Base-by-base conservation (phyloP, 148 eudicot species). In the Polygonum maritimum region DNA sequence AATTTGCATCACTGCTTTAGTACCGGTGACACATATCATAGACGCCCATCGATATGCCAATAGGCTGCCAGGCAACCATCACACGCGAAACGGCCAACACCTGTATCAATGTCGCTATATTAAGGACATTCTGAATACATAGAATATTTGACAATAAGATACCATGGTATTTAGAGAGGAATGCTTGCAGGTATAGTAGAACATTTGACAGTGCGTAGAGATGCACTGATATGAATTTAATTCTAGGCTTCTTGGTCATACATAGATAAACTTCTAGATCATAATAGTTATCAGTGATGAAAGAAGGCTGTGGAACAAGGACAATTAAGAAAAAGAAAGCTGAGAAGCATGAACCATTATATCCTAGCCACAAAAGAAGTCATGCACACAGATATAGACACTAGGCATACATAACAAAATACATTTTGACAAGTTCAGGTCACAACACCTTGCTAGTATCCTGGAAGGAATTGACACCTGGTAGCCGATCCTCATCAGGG, bases 21-120 rank as follows among this genome's bases (percentile, higher is more conserved):
- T 89, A 93, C 98, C 98, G 90, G 86, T 88, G 98, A 81, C 98
- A 91, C 91, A 93, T 93, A 75, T 93, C 98, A 74, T 93, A 93
- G 51, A 89, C 92, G 75, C 98, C 98, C 98, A 93, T 93, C 74
- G 94, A 81, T 75, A 93, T 93, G 83, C 98, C 98, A 86, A 93
- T 91, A 63, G 98, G 98, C 79, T 88, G 94, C 98, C 98, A 93
- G 49, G 98, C 97, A 79, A 93, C 98, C 92, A 91, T 89, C 65
- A 94, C 93, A 69, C 97, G 87, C 54, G 97, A 94, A 83, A 92
- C 97, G 26, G 97, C 98, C 87, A 94, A 94, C 62, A 93, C 94
- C 98, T 93, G 88, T 26, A 74, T 78, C 71, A 51, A 76, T 41
- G 76, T 36, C 76, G 74, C 11, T 14, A 54, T 41, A 41, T n/a